Base-by-base conservation (phyloP, 257 asterid species). In the Solanum sejunctum region DNA sequence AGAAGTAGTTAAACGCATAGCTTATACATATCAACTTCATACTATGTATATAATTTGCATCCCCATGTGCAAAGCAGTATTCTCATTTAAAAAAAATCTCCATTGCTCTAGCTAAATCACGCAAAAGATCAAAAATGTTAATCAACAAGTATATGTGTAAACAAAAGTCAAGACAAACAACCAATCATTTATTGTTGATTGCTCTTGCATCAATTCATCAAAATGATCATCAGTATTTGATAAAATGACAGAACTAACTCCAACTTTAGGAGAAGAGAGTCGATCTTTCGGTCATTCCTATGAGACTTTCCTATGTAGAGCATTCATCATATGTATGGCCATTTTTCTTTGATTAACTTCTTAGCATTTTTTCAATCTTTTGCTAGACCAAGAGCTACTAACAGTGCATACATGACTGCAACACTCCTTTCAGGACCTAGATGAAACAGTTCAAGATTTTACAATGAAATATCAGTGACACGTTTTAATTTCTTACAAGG, bases 361-460 rank as follows among this genome's bases (percentile, higher is more conserved):
- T 95, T 98, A 2, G 97, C 98, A 77, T 54, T 88, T 88, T 92
- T 93, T 98, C 99, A 96, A 32, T 95, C 99, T 57, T 96, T 94
- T 60, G 97, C 93, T 20, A 93, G 84, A 20, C 98, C 98, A 56
- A 96, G 96, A 88, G 95, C 97, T 51, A 95, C 98, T 87, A 96
- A 85, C 83, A 96, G 87, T 9, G 98, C 98, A 26, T 98, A 95
- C 94, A 91, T 91, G 52, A 95, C 98, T 8, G 98, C 97, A 64
- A 96, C 98, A 85, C 99, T 96, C 88, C 99, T 90, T 69, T 98
- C 99, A 71, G 94, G 97, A 69, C 98, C 99, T 96, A 83, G 32
- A 41, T 28, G 23, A 58, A 75, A 36, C n/a, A 20, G n/a, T 23
- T 64, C 49, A 85, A 56, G 16, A 43, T 66, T 57, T 63, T 49